Percentiles rank a stretch among this genome's conserved stretches.
phyloP scores from a whole-genome alignment of 768 basidiomycete species.

The Pisolithus marmoratus region DNA sequence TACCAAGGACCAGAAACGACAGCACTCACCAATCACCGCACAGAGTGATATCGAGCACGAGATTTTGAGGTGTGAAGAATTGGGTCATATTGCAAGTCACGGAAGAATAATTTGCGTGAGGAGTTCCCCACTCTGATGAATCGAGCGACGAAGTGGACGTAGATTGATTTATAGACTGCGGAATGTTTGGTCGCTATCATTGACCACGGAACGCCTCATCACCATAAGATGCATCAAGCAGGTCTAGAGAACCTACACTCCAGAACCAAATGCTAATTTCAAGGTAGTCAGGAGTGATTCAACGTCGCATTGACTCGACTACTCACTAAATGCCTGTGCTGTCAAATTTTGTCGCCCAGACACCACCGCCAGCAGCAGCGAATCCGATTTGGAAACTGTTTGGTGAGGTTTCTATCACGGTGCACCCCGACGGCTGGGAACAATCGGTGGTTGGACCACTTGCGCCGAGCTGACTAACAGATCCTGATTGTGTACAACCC shows the following conservation, averaged over 20 bases:
- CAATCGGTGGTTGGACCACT: conserved; percentile 19
- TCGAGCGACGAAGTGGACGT: conserved; percentile 31
- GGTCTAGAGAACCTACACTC: conserved; percentile 29
- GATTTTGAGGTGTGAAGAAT: conserved; percentile 43
- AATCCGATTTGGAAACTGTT: conserved; percentile 24
- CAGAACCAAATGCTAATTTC: conserved; percentile 43
- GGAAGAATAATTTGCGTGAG: conserved; percentile 39
- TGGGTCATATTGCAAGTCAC: conserved; percentile 38
- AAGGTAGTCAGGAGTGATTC: conserved; percentile 1
- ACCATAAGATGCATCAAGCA: neutral
- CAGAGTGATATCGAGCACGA: conserved; percentile 51
- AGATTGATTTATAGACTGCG: conserved; percentile 28
- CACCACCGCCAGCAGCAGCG: conserved; percentile 44
- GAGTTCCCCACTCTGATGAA: conserved; percentile 38
- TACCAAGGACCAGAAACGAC: neutral
- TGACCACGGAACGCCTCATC: too few species aligned
- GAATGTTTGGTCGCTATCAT: conserved; percentile 32
- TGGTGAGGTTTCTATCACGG: conserved; percentile 22
- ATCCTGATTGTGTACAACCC: conserved; percentile 32
- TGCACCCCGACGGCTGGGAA: conserved; percentile 22
- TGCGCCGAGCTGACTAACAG: conserved; percentile 28
- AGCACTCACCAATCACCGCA: conserved; percentile 42
- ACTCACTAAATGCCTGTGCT: conserved; percentile 45
- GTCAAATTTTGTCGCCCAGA: conserved; percentile 69
- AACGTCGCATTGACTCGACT: neutral